These are phyloP conservation scores for Debaryomyces coudertii DNA, from an alignment of 1,139 yeast species.

Conservation along the genomic window DNA sequence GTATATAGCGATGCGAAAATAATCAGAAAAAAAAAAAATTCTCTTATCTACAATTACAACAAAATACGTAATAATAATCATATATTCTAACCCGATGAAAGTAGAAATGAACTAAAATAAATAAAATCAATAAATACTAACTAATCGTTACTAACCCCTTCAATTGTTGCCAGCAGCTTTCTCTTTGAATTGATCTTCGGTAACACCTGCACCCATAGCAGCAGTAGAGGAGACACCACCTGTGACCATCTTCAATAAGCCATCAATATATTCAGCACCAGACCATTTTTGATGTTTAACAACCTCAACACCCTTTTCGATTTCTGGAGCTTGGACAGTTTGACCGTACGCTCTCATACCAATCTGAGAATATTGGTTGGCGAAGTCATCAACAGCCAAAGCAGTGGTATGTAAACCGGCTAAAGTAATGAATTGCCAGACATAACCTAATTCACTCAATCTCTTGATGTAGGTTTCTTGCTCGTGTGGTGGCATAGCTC, in stretches of 20 bases:
- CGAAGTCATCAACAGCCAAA: conserved; percentile 83
- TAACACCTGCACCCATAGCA: conserved; percentile 98
- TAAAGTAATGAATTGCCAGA: conserved; percentile 97
- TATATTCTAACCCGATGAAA: conserved; percentile 3
- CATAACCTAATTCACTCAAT: conserved; percentile 87
- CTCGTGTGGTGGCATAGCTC: conserved; percentile 85
- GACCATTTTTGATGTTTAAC: conserved; percentile 99
- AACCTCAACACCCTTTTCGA: conserved; percentile 88
- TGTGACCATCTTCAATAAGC: conserved; percentile 83
- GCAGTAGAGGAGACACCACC: conserved; percentile 97
- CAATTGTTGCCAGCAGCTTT: conserved; percentile 21
- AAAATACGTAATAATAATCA: conserved; percentile 5
- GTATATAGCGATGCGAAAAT: background rate
- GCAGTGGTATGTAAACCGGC: conserved; percentile 98
- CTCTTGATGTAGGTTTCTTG: conserved; percentile 90
- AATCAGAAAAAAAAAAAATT: background rate
- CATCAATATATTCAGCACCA: conserved; percentile 96
- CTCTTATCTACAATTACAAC: background rate
- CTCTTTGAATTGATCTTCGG: conserved; percentile 90
- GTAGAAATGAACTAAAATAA: conserved; percentile 3
- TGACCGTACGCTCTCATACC: conserved; percentile 98
- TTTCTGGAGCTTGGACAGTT: conserved; percentile 84
- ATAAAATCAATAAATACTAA: conserved; percentile 1
- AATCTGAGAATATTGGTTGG: conserved; percentile 72
- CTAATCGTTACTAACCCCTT: background rate